Evolutionary conservation across 2,329 filamentous ascomycete genomes (phyloP).

Genomic region (Lachnellula cervina): DNA sequence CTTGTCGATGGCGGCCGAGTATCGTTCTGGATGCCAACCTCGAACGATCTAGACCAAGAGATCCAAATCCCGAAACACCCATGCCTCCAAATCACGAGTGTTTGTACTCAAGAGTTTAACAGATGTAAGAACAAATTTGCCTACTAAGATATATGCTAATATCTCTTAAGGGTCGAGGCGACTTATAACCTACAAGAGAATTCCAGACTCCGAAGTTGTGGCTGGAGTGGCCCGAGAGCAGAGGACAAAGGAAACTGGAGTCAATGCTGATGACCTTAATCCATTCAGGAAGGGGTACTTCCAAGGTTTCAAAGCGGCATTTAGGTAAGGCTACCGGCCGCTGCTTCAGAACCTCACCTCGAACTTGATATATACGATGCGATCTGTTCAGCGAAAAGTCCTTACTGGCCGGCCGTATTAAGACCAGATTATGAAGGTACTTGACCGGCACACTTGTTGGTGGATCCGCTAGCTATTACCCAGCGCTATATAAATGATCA

Average conservation of each 20-base stretch:
- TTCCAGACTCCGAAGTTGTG: slow-evolving; percentile 54
- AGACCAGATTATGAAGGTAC: no score
- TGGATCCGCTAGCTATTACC: no score
- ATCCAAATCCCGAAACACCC: slow-evolving; percentile 74
- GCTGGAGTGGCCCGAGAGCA: slow-evolving; percentile 21
- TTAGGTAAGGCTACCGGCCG: slow-evolving; percentile 11
- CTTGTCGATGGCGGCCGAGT: slow-evolving; percentile 76
- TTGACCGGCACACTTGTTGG: no score
- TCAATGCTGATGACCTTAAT: slow-evolving; percentile 62
- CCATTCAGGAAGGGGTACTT: slow-evolving; percentile 54
- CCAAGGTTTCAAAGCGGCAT: slow-evolving; percentile 35
- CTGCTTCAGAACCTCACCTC: background rate
- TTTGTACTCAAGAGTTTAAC: slow-evolving; percentile 84
- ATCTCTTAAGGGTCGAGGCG: slow-evolving; percentile 68
- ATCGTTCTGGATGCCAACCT: slow-evolving; percentile 96
- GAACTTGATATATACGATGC: no score
- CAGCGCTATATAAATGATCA: no score
- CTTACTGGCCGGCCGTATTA: no score
- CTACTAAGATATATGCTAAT: slow-evolving; percentile 13
- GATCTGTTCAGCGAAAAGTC: no score
- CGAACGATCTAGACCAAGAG: slow-evolving; percentile 72
- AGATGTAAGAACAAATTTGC: slow-evolving; percentile 58
- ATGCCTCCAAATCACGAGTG: slow-evolving; percentile 64
- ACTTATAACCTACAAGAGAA: slow-evolving; percentile 77
- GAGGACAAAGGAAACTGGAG: slow-evolving; percentile 37